Conservation (phyloP, 331 rosid genomes). For the Rosa hybrid region DNA sequence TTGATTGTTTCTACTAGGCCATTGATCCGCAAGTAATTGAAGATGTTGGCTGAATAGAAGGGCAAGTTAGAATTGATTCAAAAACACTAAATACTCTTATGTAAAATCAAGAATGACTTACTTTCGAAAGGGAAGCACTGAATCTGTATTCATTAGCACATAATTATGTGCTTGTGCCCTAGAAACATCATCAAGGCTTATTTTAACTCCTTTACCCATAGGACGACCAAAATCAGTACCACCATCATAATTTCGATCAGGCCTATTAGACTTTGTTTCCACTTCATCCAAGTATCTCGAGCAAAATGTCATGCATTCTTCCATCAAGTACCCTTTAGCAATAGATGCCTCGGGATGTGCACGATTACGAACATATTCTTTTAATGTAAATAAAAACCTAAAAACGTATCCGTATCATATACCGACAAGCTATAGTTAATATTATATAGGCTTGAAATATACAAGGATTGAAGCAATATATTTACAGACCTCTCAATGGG, state of each 20-base stretch:
- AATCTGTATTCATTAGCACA: not conserved
- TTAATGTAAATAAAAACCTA: not conserved
- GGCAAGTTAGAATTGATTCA: not conserved
- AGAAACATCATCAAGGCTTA: not conserved
- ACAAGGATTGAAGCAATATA: too few relatives aligned
- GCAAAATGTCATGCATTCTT: conserved; percentile 18
- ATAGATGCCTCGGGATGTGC: not conserved
- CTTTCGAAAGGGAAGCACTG: not conserved
- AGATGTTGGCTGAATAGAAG: not conserved
- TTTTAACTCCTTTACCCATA: not conserved
- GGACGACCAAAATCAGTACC: not conserved
- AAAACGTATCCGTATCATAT: too few relatives aligned
- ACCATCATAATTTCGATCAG: not conserved
- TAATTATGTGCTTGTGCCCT: conserved; percentile 7
- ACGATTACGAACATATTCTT: not conserved
- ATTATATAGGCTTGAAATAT: too few relatives aligned
- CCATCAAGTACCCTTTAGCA: not conserved
- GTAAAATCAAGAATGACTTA: not conserved
- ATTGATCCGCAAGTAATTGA: not conserved
- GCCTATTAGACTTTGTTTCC: not conserved
- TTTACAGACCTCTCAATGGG: not conserved
- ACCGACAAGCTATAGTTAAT: not conserved
- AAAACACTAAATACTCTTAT: too few relatives aligned
- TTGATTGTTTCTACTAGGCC: not conserved
- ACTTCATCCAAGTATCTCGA: not conserved